These are phyloP conservation scores for Oryza longistaminata DNA, from an alignment of 176 grass and related monocot genomes.

Conservation along the genomic window DNA sequence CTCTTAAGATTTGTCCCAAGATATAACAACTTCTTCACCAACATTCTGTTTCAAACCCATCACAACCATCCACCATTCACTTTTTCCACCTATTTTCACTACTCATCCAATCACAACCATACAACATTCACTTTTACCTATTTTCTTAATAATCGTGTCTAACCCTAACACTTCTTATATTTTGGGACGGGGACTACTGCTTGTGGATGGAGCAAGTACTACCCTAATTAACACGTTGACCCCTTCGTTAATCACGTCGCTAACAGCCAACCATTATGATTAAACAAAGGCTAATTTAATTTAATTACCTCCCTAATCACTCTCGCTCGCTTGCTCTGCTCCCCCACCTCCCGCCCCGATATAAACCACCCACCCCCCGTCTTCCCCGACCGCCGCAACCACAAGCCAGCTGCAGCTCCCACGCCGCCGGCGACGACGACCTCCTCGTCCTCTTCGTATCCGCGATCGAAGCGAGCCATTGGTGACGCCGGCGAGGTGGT, in stretches of 20 bases:
- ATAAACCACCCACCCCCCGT: not conserved
- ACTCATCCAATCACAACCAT: no score
- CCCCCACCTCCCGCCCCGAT: not conserved
- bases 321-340: not conserved
- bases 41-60: no score
- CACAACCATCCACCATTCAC: no score
- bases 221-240: conserved; percentile 22
- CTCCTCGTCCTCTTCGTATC: not conserved
- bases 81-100: no score
- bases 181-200: no score
- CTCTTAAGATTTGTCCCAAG: no score
- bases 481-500: not conserved
- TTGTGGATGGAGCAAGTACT: no score
- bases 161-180: no score
- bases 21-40: no score
- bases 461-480: not conserved
- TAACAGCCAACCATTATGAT: conserved; percentile 13
- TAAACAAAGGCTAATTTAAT: not conserved
- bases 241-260: conserved; percentile 21
- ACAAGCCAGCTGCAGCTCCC: not conserved
- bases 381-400: not conserved
- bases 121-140: no score
- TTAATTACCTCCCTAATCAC: conserved; percentile 20
- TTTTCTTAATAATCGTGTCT: no score
- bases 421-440: not conserved